phyloP scores from a whole-genome alignment of 768 basidiomycete genomes.

The Pisolithus microcarpus region DNA sequence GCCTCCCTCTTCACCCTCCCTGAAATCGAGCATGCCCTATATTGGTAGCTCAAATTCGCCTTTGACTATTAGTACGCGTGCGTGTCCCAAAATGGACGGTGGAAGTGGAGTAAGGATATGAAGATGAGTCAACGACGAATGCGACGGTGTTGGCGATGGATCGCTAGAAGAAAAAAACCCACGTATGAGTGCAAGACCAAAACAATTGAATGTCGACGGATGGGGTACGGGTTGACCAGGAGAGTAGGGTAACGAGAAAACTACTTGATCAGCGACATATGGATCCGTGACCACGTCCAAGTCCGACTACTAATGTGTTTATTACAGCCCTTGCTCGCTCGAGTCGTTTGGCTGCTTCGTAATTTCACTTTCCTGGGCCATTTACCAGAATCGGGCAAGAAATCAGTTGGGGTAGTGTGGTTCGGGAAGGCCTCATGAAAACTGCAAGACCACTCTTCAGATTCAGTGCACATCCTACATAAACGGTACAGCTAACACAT shows the following conservation, averaged over 20 bases:
- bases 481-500: too few species aligned
- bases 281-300: too few species aligned
- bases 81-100: slow-evolving; percentile 32
- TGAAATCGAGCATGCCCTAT: slow-evolving; percentile 80
- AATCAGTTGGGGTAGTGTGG: too few species aligned
- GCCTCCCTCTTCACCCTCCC: slow-evolving; percentile 29
- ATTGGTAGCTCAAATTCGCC: slow-evolving; percentile 86
- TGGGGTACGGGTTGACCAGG: slow-evolving; percentile 50
- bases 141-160: slow-evolving; percentile 8
- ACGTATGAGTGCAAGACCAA: slow-evolving; percentile 76
- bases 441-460: too few species aligned
- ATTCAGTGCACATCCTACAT: too few species aligned
- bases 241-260: slow-evolving; percentile 42
- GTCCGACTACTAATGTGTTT: too few species aligned
- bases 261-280: neutral
- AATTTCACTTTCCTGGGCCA: too few species aligned
- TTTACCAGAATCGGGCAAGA: too few species aligned
- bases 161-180: slow-evolving; percentile 9
- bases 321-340: too few species aligned
- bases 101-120: slow-evolving; percentile 82
- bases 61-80: slow-evolving; percentile 47
- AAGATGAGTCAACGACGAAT: slow-evolving; percentile 33
- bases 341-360: too few species aligned
- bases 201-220: slow-evolving; percentile 54
- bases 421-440: too few species aligned